Percentiles rank a stretch among this genome's conserved stretches.
phyloP scores from a whole-genome alignment of 2,329 filamentous ascomycete species.

The Talaromyces amestolkiae region DNA sequence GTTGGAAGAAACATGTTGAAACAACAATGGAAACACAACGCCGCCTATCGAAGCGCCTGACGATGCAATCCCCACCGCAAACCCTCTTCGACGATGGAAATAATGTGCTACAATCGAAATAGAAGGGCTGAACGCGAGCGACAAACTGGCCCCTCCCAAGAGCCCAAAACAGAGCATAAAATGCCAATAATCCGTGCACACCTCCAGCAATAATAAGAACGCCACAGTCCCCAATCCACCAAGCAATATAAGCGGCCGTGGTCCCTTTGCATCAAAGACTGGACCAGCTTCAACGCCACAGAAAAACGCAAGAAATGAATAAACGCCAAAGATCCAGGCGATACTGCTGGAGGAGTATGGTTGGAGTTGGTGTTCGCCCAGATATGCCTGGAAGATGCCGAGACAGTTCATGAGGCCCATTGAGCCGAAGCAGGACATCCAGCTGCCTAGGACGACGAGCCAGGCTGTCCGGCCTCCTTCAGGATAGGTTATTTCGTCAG shows the following conservation, averaged over 20 bases:
- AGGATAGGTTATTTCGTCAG: neutral
- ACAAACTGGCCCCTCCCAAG: constrained; percentile 69
- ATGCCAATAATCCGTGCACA: constrained; percentile 77
- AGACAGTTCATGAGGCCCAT: constrained; percentile 79
- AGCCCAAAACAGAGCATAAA: constrained; percentile 80
- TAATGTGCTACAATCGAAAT: constrained; percentile 78
- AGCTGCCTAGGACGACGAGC: constrained; percentile 85
- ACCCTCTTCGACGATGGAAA: constrained; percentile 71
- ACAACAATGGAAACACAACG: constrained; percentile 60
- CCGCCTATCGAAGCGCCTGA: constrained; percentile 74
- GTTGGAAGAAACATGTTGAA: constrained; percentile 46
- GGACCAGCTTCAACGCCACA: constrained; percentile 83
- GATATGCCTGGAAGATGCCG: constrained; percentile 76
- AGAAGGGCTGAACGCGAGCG: constrained; percentile 79
- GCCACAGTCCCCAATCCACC: constrained; percentile 64
- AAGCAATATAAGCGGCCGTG: constrained; percentile 65
- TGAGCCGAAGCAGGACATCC: constrained; percentile 70
- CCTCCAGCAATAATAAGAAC: constrained; percentile 67
- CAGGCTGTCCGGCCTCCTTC: constrained; percentile 81
- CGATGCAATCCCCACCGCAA: constrained; percentile 77
- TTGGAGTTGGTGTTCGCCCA: constrained; percentile 68
- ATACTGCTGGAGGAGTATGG: constrained; percentile 66
- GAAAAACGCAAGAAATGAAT: constrained; percentile 79
- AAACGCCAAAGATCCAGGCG: constrained; percentile 85
- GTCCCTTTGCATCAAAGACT: constrained; percentile 81